These are phyloP conservation scores for Perkinsus marinus DNA, from an alignment of 169 alveolate species.

Conservation along the genomic window DNA sequence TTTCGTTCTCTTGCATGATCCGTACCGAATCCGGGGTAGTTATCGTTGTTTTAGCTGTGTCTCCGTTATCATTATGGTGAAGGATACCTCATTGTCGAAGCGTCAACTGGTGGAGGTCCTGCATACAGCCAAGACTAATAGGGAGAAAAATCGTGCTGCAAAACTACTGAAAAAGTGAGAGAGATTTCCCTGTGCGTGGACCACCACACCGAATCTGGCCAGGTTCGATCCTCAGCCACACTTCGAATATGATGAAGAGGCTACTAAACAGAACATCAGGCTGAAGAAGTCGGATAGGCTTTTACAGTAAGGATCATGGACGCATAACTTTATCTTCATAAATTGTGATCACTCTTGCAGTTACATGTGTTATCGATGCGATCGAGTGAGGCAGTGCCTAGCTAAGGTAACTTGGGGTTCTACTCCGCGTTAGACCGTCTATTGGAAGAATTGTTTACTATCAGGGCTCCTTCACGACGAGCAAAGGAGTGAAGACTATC, in stretches of 20 bases:
- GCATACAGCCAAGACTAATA: background rate
- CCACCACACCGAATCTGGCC: too few relatives aligned
- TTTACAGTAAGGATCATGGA: background rate
- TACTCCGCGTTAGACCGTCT: too few relatives aligned
- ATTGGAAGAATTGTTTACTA: too few relatives aligned
- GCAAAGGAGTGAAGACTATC: background rate
- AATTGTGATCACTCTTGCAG: too few relatives aligned
- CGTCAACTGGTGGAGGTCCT: background rate
- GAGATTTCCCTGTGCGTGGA: background rate
- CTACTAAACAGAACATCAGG: background rate
- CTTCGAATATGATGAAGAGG: background rate
- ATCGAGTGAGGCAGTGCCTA: background rate
- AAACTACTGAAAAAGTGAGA: background rate
- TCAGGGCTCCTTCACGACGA: background rate
- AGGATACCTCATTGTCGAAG: too few relatives aligned
- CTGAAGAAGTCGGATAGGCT: background rate
- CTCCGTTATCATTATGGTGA: too few relatives aligned
- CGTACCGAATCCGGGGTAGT: too few relatives aligned
- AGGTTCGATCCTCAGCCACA: background rate
- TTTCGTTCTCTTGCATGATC: too few relatives aligned
- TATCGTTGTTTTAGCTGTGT: too few relatives aligned
- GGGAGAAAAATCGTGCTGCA: background rate
- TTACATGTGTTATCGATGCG: background rate
- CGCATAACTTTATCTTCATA: too few relatives aligned
- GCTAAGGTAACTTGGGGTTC: background rate